Evolutionary conservation across 2,329 filamentous ascomycete genomes (phyloP), one percentile per base, ranked within the genome.

Genomic region (Stemphylium vesicarium): DNA sequence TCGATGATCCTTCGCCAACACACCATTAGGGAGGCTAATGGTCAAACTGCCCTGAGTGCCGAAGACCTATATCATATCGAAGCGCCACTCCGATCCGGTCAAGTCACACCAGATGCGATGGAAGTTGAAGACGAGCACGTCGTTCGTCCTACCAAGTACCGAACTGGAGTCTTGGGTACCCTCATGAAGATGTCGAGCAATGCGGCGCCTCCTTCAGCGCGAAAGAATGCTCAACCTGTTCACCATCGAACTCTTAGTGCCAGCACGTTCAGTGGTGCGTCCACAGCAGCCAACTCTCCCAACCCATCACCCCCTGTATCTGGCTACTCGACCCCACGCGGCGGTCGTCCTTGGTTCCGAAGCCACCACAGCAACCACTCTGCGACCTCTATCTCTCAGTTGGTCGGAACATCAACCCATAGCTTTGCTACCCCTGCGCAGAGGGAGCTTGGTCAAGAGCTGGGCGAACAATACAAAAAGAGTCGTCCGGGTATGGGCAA

Each of bases 111-210:
- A 2, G 74, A 73, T 1, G 78, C 81, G 40, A 69, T 75, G 35
- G 80, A 84, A 38, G 79, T 83, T 18, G 81, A 83, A 42, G 82
- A 85, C 38, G 82, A 85, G 51, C 91, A 90, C 67, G 84, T 90
- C 15, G 85, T 88, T 39, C 81, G 82, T 37, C 90, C 90, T 4
- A 77, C 81, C 18, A 84, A 88, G 59, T 93, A 91, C 71, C 85
- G 87, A 44, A 88, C 87, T 26, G 90, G 91, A 26, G 85, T 94
- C 41, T 78, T 96, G 1, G 87, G 88, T 2, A 88, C 87, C 0
- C 78, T 96, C 0, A 78, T 95, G 44, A 90, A 88, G 47, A 70
- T 67, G 15, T 58, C 62, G 4, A 66, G 13, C n/a, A 40, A 59
- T 15, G 61, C 64, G 20, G 54, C 50, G 7, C 44, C 58, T 1